Percentiles rank a stretch among this genome's conserved stretches.
These are phyloP conservation scores for Apiospora hydei DNA, from an alignment of 2,329 filamentous ascomycete genomes.

Conservation along the genomic window DNA sequence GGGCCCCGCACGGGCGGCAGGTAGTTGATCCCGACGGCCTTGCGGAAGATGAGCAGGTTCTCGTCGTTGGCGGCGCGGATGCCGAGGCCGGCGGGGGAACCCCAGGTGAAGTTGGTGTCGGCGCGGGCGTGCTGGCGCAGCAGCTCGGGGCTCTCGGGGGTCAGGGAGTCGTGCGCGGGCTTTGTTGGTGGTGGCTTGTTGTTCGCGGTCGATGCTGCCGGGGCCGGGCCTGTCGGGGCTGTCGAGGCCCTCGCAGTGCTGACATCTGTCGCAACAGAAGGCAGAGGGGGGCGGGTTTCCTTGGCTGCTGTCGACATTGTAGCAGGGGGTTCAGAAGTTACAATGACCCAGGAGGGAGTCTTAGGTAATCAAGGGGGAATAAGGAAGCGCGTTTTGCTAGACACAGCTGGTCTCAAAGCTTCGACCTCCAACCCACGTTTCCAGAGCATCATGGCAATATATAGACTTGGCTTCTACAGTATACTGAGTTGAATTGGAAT, in stretches of 20 bases:
- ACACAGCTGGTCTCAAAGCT: neutral
- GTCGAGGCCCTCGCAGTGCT: neutral
- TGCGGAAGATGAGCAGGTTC: constrained; percentile 51
- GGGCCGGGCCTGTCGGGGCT: neutral
- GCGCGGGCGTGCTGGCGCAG: constrained; percentile 32
- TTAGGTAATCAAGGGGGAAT: neutral
- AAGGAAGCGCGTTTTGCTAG: neutral
- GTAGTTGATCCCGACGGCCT: constrained; percentile 52
- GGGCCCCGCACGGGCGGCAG: constrained; percentile 41
- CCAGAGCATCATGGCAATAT: neutral
- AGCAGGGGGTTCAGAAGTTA: too few relatives aligned
- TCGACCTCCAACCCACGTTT: neutral
- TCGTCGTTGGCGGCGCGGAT: constrained; percentile 46
- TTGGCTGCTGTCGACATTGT: neutral
- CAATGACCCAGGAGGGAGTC: neutral
- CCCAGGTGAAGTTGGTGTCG: constrained; percentile 45
- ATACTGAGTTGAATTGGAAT: neutral
- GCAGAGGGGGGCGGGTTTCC: neutral
- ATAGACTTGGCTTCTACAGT: neutral
- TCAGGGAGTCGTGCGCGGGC: neutral
- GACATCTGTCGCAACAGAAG: neutral
- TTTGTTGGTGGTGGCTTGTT: neutral
- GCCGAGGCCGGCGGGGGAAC: constrained; percentile 45
- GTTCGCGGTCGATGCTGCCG: neutral
- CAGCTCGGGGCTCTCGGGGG: neutral